Percentiles rank a stretch among this genome's conserved stretches.
These are phyloP conservation scores for Kodamaea lidongshanica DNA, from an alignment of 805 yeast genomes.

Conservation along the genomic window DNA sequence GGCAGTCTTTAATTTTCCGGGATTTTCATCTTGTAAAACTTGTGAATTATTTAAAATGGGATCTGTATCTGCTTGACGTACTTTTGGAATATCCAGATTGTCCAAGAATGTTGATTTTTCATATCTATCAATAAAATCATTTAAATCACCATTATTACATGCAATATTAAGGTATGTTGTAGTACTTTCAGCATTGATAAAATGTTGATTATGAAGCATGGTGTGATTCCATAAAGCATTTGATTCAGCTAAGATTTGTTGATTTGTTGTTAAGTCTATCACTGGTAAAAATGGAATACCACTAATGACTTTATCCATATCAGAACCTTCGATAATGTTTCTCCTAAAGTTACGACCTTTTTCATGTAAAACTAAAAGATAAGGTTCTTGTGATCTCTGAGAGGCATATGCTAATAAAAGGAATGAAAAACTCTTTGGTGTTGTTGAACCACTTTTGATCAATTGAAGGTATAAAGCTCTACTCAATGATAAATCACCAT, in stretches of 20 bases:
- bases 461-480: constrained; percentile 59
- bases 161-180: constrained; percentile 50
- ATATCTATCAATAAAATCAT: constrained; percentile 31
- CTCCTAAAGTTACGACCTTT: constrained; percentile 43
- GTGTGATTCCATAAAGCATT: constrained; percentile 67
- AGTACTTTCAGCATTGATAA: constrained; percentile 38
- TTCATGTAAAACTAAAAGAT: constrained; percentile 33
- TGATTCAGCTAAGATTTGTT: constrained; percentile 61
- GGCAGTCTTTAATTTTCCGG: constrained; percentile 12
- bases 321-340: constrained; percentile 39
- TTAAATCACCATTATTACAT: constrained; percentile 25
- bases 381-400: constrained; percentile 14
- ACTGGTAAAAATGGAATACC: constrained; percentile 71
- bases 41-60: constrained; percentile 18
- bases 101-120: constrained; percentile 25
- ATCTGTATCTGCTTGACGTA: constrained; percentile 15
- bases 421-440: constrained; percentile 39
- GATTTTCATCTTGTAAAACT: too few relatives aligned
- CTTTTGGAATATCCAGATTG: constrained; percentile 10
- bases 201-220: constrained; percentile 36
- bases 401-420: constrained; percentile 47
- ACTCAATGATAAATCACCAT: constrained; percentile 69
- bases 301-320: constrained; percentile 18
- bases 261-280: constrained; percentile 29
- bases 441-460: constrained; percentile 27